Percentiles rank a stretch among this genome's conserved stretches.
phyloP scores from a whole-genome alignment of 768 basidiomycete genomes.

The Suillus subalutaceus region DNA sequence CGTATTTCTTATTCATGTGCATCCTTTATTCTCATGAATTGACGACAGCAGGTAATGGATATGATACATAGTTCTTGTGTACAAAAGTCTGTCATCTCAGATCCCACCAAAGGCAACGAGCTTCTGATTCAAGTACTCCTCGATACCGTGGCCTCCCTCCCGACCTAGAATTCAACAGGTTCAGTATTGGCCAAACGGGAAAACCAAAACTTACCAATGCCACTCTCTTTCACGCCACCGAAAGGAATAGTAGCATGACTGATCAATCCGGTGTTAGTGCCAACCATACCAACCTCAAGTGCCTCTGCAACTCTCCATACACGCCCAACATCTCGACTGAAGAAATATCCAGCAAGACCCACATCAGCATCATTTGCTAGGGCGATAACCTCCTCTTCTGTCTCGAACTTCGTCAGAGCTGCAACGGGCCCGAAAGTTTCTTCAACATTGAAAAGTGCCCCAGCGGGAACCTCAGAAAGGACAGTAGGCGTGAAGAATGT shows the following conservation, averaged over 20 bases:
- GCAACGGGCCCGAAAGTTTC: slow-evolving; percentile 97
- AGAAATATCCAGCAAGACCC: slow-evolving; percentile 96
- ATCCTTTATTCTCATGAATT: neutral
- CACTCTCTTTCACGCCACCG: slow-evolving; percentile 91
- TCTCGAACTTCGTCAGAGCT: slow-evolving; percentile 85
- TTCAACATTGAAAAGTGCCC: slow-evolving; percentile 70
- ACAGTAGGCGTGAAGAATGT: slow-evolving; percentile 89
- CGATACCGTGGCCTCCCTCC: slow-evolving; percentile 89
- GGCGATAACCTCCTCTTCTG: slow-evolving; percentile 89
- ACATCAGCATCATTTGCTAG: slow-evolving; percentile 83
- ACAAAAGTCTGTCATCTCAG: slow-evolving; percentile 23
- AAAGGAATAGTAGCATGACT: slow-evolving; percentile 84
- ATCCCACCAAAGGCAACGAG: slow-evolving; percentile 81
- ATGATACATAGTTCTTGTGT: slow-evolving; percentile 7
- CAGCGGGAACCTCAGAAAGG: slow-evolving; percentile 76
- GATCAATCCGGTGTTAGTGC: slow-evolving; percentile 78
- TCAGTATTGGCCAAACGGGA: slow-evolving; percentile 6
- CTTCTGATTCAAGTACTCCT: slow-evolving; percentile 86
- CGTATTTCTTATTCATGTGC: neutral
- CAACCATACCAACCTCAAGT: slow-evolving; percentile 93
- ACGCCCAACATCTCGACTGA: slow-evolving; percentile 80
- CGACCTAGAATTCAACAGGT: slow-evolving; percentile 47
- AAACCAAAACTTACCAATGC: slow-evolving; percentile 48
- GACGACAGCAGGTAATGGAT: neutral
- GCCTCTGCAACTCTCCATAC: slow-evolving; percentile 95